Percentiles rank a stretch among this genome's conserved stretches.
Conservation (phyloP, 2,329 filamentous ascomycete species). For the Colletotrichum sp. region DNA sequence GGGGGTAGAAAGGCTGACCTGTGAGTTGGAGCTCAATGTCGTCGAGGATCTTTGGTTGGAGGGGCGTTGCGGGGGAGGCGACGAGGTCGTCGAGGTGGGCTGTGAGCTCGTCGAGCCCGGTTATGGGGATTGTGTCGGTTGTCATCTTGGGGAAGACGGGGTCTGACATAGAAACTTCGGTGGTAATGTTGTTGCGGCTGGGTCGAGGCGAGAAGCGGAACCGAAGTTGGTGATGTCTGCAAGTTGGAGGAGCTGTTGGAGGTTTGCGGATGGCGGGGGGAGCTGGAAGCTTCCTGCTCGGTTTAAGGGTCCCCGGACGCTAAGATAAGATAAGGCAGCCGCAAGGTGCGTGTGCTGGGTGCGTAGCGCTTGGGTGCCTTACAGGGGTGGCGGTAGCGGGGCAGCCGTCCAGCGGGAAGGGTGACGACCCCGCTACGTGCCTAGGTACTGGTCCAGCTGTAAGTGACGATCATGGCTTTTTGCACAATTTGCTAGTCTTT, state of each 20-base stretch:
- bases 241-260: neutral
- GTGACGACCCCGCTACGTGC: neutral
- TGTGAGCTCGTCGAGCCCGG: slow-evolving; percentile 58
- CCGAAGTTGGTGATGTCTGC: neutral
- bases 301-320: slow-evolving; percentile 7
- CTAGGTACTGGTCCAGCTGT: neutral
- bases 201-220: neutral
- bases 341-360: neutral
- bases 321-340: slow-evolving; percentile 17
- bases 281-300: neutral
- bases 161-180: slow-evolving; percentile 27
- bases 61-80: slow-evolving; percentile 42
- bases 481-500: neutral
- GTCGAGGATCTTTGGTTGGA: slow-evolving; percentile 60
- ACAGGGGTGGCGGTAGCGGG: neutral
- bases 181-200: neutral
- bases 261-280: neutral
- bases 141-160: slow-evolving; percentile 40
- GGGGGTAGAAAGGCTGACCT: slow-evolving; percentile 36
- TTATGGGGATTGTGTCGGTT: slow-evolving; percentile 49
- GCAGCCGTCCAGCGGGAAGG: neutral
- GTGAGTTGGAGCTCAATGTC: slow-evolving; percentile 64
- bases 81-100: slow-evolving; percentile 57
- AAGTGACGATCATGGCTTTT: neutral
- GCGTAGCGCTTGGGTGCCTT: neutral